Conservation (phyloP, 495 filamentous ascomycete genomes). For the Xylaria sp. region DNA sequence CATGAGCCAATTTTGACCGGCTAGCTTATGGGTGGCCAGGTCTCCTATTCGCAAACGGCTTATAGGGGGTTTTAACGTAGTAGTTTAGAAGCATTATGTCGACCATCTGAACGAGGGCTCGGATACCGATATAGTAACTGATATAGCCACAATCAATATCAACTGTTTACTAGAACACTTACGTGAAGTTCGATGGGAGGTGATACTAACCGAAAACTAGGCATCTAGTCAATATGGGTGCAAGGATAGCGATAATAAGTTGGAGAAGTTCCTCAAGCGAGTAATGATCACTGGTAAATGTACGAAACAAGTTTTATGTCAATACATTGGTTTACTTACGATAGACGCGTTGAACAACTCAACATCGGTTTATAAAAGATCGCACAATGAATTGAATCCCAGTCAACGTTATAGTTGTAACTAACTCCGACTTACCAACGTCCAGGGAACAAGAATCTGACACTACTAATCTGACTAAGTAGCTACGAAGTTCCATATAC, state of each 20-base stretch:
- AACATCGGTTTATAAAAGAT: too few species aligned
- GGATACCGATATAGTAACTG: too few species aligned
- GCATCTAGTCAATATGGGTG: not conserved
- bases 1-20: not conserved
- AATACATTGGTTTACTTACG: not conserved
- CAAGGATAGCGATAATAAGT: not conserved
- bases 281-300: not conserved
- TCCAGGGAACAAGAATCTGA: too few species aligned
- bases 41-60: not conserved
- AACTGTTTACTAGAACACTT: not conserved
- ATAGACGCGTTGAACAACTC: too few species aligned
- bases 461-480: not conserved
- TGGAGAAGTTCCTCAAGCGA: not conserved
- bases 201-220: too few species aligned
- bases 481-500: not conserved
- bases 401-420: not conserved
- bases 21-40: too few species aligned
- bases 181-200: not conserved
- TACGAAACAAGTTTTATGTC: not conserved
- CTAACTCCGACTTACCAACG: too few species aligned
- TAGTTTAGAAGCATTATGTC: not conserved
- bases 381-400: not conserved
- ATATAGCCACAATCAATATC: not conserved
- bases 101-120: too few species aligned
- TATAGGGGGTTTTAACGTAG: not conserved